Evolutionary conservation across 2,329 filamentous ascomycete species (phyloP), one percentile per base, ranked within the genome.

Genomic region (Nemania sp.): DNA sequence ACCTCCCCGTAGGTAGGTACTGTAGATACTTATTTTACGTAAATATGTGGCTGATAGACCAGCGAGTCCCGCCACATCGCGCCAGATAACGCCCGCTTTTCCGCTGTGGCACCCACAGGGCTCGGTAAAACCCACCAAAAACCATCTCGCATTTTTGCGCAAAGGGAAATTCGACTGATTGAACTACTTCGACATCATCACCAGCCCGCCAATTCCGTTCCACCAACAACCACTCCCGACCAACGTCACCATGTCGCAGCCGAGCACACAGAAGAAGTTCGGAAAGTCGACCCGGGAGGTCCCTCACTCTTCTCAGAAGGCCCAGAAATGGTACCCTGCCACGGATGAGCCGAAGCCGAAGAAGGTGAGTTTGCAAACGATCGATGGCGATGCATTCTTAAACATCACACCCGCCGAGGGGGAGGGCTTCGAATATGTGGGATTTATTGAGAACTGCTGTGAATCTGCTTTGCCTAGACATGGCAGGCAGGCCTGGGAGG

Each of bases 261-360:
- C 81, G 75, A 83, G 86, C 83, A 91, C 89, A 77, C 60, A 71
- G 77, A 96, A 97, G 91, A 94, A 90, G 87, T 97, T 97, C 87
- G 92, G 92, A 85, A 95, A 95, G 88, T 91, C 91, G 83, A 90
- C 91, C 84, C 89, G 94, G 85, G 87, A 90, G 81, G 89, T 97
- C 81, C 92, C 91, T 80, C 87, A 90, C 81, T 81, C 85, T 81
- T 85, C 86, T 78, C 88, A 97, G 82, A 96, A 96, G 91, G 94
- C 94, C 76, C 88, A 91, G 87, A 98, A 97, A 86, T 99, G 94
- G 92, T 99, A 99, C 85, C 91, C 92, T 80, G 91, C 92, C 78
- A 90, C 96, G 81, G 94, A 97, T 82, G 90, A 94, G 78, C 79
- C 86, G 79, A 83, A 90, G 82, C 87, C 88, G 76, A 96, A 93